Evolutionary conservation across 225 moss, liverwort and hornwort genomes (phyloP), one percentile per base, ranked within the genome.

Genomic region (Asterella californica): DNA sequence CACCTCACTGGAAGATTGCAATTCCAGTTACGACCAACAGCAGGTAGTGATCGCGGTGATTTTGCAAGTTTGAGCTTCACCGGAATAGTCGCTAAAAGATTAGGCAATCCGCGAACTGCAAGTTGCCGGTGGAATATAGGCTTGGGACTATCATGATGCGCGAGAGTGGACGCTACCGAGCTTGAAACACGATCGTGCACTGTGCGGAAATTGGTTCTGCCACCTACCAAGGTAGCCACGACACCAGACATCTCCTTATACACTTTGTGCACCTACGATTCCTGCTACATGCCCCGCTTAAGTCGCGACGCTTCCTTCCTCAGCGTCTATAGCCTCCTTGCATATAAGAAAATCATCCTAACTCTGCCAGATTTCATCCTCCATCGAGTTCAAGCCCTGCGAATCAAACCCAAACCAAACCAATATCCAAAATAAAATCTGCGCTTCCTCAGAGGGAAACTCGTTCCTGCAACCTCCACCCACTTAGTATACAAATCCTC

Each of bases 201-300:
- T 17, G 64, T 46, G 27, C 52, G 54, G 32, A 69, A 79, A 52
- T 55, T 36, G 33, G 30, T 68, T 29, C 79, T 79, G 79, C 79
- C 79, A 70, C 79, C 79, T 50, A 55, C 69, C 79, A 79, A 68
- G 79, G 79, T 69, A 79, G 79, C 70, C 50, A 79, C 79, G 5
- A 70, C 49, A 27, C 50, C 79, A 68, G 79, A 79, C 79, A 79
- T 79, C 52, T 79, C 68, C 79, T 52, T 79, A 30, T 5, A 34
- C 69, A 64, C 52, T 69, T n/a, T 30, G 27, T 53, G 30, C 49
- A 32, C 68, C 69, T 53, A 69, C 50, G 32, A 79, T 70, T 50
- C 66, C 79, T 70, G 79, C 50, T 70, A 70, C 79, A 79, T 79
- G 68, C 69, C 54, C 68, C 32, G 50, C 10, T n/a, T 15, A 49